Percentiles rank a stretch among this genome's conserved stretches.
These are phyloP conservation scores for Ochetophila trinervis DNA, from an alignment of 306 rosid genomes.

Conservation along the genomic window DNA sequence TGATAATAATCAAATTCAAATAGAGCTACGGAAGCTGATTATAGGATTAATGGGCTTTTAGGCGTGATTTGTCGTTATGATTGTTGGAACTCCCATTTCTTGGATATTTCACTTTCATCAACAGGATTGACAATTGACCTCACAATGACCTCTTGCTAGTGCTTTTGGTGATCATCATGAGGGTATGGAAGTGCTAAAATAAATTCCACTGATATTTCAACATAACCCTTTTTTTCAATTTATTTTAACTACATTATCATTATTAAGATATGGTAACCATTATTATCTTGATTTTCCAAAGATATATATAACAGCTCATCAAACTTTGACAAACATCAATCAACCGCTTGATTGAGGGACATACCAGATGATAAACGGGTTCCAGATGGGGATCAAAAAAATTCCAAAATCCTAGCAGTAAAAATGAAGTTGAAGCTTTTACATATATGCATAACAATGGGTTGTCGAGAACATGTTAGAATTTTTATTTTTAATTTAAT, in stretches of 20 bases:
- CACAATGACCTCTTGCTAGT: slow-evolving; percentile 13
- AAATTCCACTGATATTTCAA: background rate
- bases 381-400: background rate
- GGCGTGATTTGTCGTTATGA: slow-evolving; percentile 5
- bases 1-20: no score
- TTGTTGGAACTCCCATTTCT: background rate
- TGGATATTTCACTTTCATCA: slow-evolving; percentile 7
- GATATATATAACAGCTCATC: background rate
- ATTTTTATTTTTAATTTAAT: slow-evolving; percentile 31
- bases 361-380: background rate
- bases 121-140: slow-evolving; percentile 14
- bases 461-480: slow-evolving; percentile 30
- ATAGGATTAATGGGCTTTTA: background rate
- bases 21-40: background rate
- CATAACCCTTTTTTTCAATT: background rate
- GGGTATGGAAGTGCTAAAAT: background rate
- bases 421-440: slow-evolving; percentile 22
- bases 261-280: background rate
- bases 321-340: background rate
- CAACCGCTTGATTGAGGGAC: slow-evolving; percentile 17
- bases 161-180: slow-evolving; percentile 3
- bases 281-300: background rate
- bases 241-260: background rate
- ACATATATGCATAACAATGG: slow-evolving; percentile 14
- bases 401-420: background rate